phyloP scores from a whole-genome alignment of 1,284 basidiomycete species.

The Bondarzewia mesenterica region DNA sequence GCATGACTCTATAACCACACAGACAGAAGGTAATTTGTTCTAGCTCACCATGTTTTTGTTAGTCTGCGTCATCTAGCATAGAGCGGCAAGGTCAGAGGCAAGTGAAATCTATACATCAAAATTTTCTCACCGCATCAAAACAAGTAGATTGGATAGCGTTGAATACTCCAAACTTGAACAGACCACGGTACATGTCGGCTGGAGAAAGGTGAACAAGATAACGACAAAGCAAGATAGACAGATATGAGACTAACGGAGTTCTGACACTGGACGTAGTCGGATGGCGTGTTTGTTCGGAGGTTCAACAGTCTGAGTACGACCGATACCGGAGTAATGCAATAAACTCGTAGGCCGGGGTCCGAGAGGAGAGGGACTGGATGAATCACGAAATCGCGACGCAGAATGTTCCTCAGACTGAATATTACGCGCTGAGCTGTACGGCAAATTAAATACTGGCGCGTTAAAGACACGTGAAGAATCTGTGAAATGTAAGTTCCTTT shows the following conservation, averaged over 20 bases:
- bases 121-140: slow-evolving; percentile 61
- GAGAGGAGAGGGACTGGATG: neutral
- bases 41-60: slow-evolving; percentile 66
- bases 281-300: slow-evolving; percentile 20
- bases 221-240: too few species aligned
- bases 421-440: too few species aligned
- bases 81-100: too few species aligned
- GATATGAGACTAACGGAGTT: slow-evolving; percentile 54
- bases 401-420: too few species aligned
- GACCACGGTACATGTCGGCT: slow-evolving; percentile 76
- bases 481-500: too few species aligned
- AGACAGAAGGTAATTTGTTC: neutral
- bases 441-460: too few species aligned
- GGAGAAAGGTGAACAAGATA: too few species aligned
- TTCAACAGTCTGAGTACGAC: too few species aligned
- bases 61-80: slow-evolving; percentile 59
- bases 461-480: too few species aligned
- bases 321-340: neutral
- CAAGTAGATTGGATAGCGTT: slow-evolving; percentile 86
- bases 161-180: slow-evolving; percentile 86
- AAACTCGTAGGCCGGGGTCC: neutral
- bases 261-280: slow-evolving; percentile 59
- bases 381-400: too few species aligned
- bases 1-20: slow-evolving; percentile 8
- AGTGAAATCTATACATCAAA: too few species aligned